A percentile compares a stretch with the other conserved stretches of the same genome.
These are phyloP conservation scores for Daldinia sp. DNA, from an alignment of 2,329 filamentous ascomycete genomes.

Conservation along the genomic window DNA sequence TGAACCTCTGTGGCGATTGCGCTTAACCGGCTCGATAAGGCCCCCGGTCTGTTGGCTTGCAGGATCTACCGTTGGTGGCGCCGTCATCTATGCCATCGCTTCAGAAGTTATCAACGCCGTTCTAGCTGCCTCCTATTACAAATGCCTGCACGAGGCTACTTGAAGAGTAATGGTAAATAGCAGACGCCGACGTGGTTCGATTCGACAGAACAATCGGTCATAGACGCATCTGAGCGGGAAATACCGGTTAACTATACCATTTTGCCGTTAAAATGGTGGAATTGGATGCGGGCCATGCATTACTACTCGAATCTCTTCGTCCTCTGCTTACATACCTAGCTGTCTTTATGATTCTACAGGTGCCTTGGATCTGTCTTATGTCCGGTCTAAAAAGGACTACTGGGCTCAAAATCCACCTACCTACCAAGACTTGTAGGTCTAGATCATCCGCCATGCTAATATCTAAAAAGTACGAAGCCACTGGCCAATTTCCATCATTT, in stretches of 20 bases:
- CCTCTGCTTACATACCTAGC: neutral
- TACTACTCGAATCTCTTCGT: neutral
- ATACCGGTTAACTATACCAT: neutral
- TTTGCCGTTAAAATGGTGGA: neutral
- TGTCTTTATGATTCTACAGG: neutral
- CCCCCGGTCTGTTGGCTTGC: conserved; percentile 78
- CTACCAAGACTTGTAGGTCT: neutral
- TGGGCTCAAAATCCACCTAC: neutral
- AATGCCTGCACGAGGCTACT: conserved; percentile 75
- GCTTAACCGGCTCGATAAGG: conserved; percentile 90
- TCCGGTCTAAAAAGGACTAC: neutral
- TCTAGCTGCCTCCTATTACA: conserved; percentile 87
- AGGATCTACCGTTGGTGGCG: conserved; percentile 78
- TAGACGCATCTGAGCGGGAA: neutral
- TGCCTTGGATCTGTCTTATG: neutral
- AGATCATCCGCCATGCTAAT: neutral
- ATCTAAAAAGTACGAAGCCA: neutral
- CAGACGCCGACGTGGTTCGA: neutral
- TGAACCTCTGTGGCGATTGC: conserved; percentile 71
- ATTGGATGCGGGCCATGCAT: neutral
- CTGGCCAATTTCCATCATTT: neutral
- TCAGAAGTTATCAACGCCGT: conserved; percentile 88
- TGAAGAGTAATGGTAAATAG: neutral
- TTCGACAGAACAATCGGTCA: neutral
- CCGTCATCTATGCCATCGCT: conserved; percentile 91